Evolutionary conservation across 148 eudicot genomes (phyloP).

Genomic region (Diospyros kaki): DNA sequence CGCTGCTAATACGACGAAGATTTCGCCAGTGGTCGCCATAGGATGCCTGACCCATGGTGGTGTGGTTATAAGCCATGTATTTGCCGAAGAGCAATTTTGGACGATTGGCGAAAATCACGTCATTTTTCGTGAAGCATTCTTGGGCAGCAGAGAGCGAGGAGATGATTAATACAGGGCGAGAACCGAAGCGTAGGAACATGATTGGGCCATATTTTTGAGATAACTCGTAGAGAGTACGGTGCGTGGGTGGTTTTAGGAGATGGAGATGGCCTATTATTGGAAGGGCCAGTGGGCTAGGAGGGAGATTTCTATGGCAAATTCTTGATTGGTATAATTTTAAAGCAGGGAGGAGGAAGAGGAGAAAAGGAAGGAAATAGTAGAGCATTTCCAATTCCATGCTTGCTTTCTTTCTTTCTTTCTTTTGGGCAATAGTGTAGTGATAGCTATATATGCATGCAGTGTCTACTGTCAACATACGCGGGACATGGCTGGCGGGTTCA

Average conservation of each 20-base stretch:
- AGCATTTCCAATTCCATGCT: too few species aligned
- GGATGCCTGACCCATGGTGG: not conserved
- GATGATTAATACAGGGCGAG: not conserved
- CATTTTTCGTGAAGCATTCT: not conserved
- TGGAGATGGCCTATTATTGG: slow-evolving; percentile 15
- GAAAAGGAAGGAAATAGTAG: too few species aligned
- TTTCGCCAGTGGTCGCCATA: not conserved
- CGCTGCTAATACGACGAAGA: not conserved
- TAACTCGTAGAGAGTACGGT: not conserved
- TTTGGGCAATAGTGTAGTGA: too few species aligned
- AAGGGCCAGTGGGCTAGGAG: slow-evolving; percentile 1
- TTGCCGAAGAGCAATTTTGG: not conserved
- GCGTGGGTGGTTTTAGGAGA: not conserved
- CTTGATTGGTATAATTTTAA: too few species aligned
- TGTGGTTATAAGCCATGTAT: not conserved
- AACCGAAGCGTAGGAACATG: slow-evolving; percentile 4
- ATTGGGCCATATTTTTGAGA: not conserved
- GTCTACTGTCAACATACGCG: too few species aligned
- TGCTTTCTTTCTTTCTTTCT: too few species aligned
- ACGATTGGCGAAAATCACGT: not conserved
- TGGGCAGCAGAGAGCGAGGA: not conserved
- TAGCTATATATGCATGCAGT: too few species aligned
- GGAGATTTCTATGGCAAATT: too few species aligned
- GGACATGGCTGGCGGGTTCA: too few species aligned
- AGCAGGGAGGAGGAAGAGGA: too few species aligned